Evolutionary conservation across 2,329 filamentous ascomycete genomes (phyloP), one percentile per base, ranked within the genome.

Genomic region (Bipolaris bicolor): DNA sequence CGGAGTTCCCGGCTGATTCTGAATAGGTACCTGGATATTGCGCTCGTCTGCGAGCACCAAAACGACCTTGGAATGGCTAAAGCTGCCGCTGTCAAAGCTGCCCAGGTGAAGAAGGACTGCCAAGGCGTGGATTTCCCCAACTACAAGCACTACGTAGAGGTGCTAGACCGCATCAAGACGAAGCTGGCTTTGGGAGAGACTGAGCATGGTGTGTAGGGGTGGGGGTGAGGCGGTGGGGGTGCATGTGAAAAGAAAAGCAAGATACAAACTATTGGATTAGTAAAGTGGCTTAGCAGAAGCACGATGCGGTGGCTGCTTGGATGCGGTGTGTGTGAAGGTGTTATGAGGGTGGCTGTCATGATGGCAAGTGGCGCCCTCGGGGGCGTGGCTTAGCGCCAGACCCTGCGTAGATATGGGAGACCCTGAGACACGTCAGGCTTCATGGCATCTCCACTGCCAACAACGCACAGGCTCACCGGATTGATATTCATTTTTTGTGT

Each of bases 1-100:
- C 22, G 10, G 20, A 26, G 3, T 6, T 13, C n/a, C 15, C 7
- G 11, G 44, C 58, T 64, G n/a, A 67, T 49, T 3, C 2, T 6
- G 11, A 16, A 2, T 33, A 75, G 71, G 15, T 75, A 69, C 24
- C 50, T 75, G 13, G 73, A 76, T 36, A 65, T 76, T 29, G 73
- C 71, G 15, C 58, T 76, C 0, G 49, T 73, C 15, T 74, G 70
- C 41, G 73, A 75, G 55, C 13, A 50, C 3, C 59, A 60, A 4
- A 58, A 57, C 3, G 70, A 76, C 26, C 52, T 67, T 7, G 52
- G 44, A 40, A 59, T 65, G 52, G 74, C 68, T 1, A 49, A 60
- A 10, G 16, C 31, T 11, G 63, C 62, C 10, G 68, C 67, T 1
- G 37, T 31, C n/a, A 72, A 69, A 50, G 73, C 72, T n/a, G 45